phyloP scores from a whole-genome alignment of 2,329 filamentous ascomycete species.

The Clarireedia homoeocarpa region DNA sequence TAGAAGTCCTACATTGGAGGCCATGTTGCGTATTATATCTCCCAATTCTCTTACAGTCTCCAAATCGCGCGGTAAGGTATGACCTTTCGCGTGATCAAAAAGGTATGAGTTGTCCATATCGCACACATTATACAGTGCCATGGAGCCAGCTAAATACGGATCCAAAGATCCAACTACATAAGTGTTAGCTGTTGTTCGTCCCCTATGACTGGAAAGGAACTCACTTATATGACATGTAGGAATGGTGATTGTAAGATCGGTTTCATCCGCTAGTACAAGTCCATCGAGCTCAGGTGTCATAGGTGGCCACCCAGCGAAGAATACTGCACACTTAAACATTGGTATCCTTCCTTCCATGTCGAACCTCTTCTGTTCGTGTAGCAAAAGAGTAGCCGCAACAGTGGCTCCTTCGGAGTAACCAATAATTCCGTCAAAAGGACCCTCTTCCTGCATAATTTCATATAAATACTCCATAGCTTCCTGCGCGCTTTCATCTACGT shows the following conservation, averaged over 20 bases:
- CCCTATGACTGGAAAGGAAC: conserved; percentile 1
- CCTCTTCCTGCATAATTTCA: conserved; percentile 38
- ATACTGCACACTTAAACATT: conserved; percentile 38
- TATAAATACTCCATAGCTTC: conserved; percentile 19
- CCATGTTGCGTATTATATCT: conserved; percentile 20
- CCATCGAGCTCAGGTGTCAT: conserved; percentile 37
- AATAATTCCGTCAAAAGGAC: conserved; percentile 45
- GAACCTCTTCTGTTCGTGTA: conserved; percentile 40
- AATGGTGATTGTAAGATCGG: conserved; percentile 42
- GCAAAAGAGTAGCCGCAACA: conserved; percentile 44
- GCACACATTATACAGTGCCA: conserved; percentile 58
- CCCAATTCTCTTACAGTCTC: conserved; percentile 30
- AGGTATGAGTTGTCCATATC: conserved; percentile 51
- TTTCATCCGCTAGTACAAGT: conserved; percentile 45
- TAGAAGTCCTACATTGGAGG: conserved; percentile 10
- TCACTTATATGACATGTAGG: conserved; percentile 39
- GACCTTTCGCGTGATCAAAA: conserved; percentile 59
- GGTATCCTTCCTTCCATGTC: conserved; percentile 25
- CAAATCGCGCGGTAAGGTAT: conserved; percentile 49
- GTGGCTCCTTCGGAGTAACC: conserved; percentile 55
- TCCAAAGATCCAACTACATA: conserved; percentile 45
- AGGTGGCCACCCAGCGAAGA: conserved; percentile 47
- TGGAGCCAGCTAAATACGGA: conserved; percentile 53
- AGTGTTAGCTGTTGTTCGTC: conserved; percentile 13
- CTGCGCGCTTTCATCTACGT: conserved; percentile 13